Evolutionary conservation across 2,329 filamentous ascomycete genomes (phyloP).

Genomic region (Pseudogymnoascus sp.): DNA sequence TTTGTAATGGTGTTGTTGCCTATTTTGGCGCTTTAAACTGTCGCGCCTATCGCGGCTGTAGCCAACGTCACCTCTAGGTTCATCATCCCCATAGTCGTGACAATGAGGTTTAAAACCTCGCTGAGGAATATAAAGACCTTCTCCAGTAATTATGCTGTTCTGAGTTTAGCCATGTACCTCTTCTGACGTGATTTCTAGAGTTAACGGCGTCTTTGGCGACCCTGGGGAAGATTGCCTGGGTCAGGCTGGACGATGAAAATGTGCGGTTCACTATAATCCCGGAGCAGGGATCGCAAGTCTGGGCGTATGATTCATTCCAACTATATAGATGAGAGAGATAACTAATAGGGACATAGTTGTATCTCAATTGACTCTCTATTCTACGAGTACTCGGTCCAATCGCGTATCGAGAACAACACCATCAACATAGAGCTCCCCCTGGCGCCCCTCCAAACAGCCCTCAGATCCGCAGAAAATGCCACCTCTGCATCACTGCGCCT

Average conservation of each 20-base stretch:
- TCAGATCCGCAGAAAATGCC: conserved; percentile 78
- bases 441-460: conserved; percentile 78
- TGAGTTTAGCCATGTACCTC: not conserved
- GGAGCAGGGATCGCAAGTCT: conserved; percentile 90
- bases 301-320: conserved; percentile 54
- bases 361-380: conserved; percentile 77
- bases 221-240: conserved; percentile 37
- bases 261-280: conserved; percentile 94
- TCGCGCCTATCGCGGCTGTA: conserved; percentile 2
- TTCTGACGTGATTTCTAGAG: conserved; percentile 36
- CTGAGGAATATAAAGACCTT: conserved; percentile 61
- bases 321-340: not conserved
- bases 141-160: conserved; percentile 41
- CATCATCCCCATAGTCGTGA: not conserved
- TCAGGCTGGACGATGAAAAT: conserved; percentile 73
- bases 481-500: conserved; percentile 77
- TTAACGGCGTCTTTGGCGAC: conserved; percentile 57
- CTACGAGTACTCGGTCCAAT: conserved; percentile 75
- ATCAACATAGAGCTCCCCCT: conserved; percentile 96
- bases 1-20: not conserved
- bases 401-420: conserved; percentile 71
- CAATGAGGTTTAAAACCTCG: conserved; percentile 60
- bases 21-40: not conserved
- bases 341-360: conserved; percentile 34
- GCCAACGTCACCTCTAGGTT: not conserved